phyloP scores from a whole-genome alignment of 768 basidiomycete species.

The Asterophora parasitica region DNA sequence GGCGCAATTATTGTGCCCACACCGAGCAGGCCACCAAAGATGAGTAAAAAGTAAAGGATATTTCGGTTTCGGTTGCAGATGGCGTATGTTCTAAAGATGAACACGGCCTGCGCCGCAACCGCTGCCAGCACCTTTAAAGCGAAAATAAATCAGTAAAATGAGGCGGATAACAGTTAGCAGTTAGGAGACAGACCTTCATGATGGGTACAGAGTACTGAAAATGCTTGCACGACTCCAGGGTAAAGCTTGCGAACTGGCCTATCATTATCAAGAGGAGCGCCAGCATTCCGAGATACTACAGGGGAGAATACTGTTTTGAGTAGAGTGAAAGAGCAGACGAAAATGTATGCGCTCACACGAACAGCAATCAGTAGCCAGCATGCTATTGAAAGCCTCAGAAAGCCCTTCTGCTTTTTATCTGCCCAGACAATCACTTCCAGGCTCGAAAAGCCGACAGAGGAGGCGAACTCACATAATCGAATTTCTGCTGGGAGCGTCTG shows the following conservation, averaged over 20 bases:
- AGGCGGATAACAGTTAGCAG: too few species aligned
- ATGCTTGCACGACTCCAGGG: constrained; percentile 8
- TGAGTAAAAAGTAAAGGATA: constrained; percentile 14
- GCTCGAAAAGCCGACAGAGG: neutral
- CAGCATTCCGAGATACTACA: constrained; percentile 18
- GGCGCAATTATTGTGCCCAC: constrained; percentile 17
- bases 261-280: constrained; percentile 14
- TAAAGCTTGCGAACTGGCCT: constrained; percentile 17
- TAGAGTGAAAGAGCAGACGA: neutral
- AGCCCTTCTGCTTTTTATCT: constrained; percentile 16
- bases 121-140: constrained; percentile 16
- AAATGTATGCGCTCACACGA: constrained; percentile 5
- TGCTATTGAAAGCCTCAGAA: constrained; percentile 14
- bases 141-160: neutral
- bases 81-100: constrained; percentile 19
- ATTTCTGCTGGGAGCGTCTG: constrained; percentile 18
- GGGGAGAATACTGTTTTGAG: neutral
- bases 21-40: constrained; percentile 16
- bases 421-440: neutral
- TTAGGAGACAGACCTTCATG: constrained; percentile 7
- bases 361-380: constrained; percentile 17
- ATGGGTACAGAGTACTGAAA: constrained; percentile 16
- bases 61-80: constrained; percentile 12
- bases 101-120: constrained; percentile 18
- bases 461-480: constrained; percentile 12